Conservation (phyloP, 805 yeast genomes). For the Monosporozyma siamensis region DNA sequence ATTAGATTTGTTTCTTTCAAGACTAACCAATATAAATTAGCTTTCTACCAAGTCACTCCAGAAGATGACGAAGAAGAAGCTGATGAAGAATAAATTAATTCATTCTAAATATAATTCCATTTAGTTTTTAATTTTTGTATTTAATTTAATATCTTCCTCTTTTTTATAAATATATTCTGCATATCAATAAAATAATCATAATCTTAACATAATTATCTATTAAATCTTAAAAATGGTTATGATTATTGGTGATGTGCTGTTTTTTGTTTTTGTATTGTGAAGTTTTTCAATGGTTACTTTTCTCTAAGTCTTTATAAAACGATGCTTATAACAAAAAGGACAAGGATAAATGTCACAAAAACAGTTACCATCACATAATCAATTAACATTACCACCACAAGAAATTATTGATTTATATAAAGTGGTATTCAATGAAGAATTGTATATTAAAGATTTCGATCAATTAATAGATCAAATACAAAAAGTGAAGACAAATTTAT, state of each 20-base stretch:
- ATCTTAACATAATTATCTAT: not conserved
- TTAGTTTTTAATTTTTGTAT: not conserved
- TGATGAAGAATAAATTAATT: constrained; percentile 47
- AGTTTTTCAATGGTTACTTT: too few species aligned
- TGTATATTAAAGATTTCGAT: constrained; percentile 14
- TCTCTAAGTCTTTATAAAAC: too few species aligned
- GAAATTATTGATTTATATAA: constrained; percentile 26
- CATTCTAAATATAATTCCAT: constrained; percentile 1
- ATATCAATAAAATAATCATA: not conserved
- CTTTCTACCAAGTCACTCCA: constrained; percentile 97
- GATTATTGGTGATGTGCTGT: not conserved
- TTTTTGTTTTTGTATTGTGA: not conserved
- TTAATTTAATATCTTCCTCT: not conserved
- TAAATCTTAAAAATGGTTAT: too few species aligned
- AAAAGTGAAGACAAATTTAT: constrained; percentile 58
- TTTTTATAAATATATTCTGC: not conserved
- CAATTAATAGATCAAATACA: constrained; percentile 39
- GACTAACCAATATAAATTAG: constrained; percentile 92
- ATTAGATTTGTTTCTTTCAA: constrained; percentile 95
- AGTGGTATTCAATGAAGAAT: constrained; percentile 19
- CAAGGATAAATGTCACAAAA: not conserved
- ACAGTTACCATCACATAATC: constrained; percentile 19
- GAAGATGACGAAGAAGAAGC: constrained; percentile 87
- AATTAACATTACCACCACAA: constrained; percentile 23
- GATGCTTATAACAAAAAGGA: not conserved